Evolutionary conservation across 495 filamentous ascomycete species (phyloP), one percentile per base, ranked within the genome.

Genomic region (Trichoderma parareesei): DNA sequence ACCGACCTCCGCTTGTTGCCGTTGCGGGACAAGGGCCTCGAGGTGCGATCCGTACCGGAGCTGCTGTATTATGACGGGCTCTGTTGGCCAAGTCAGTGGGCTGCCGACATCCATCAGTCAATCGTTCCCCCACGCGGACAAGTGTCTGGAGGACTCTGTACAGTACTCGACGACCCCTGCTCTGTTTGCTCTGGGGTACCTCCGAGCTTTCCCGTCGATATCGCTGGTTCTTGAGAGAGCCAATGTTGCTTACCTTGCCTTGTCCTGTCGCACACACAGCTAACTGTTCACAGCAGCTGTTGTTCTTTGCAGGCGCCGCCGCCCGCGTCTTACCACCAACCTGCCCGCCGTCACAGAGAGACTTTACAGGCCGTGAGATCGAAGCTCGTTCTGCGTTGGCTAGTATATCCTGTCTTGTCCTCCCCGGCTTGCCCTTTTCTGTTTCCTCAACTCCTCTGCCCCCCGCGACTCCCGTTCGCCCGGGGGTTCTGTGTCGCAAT

Each of bases 401-500:
- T 27, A 57, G 53, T 37, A 57, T 57, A 57, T 57, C 53, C 27
- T 37, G 8, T 10, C 33, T 37, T 57, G 53, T 35, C 14, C 53
- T 57, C 11, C 27, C 53, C 27, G 53, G 27, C 53, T 57, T 57
- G 53, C 27, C 27, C 27, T 33, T 57, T 57, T 37, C 33, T 57
- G 33, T 14, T 37, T 57, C 53, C 53, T 57, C 16, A 57, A 57
- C 20, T 57, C 20, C 53, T 57, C 53, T 57, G 53, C 53, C 53
- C 33, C 33, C 53, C 53, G 53, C 53, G 53, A 57, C 53, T 57
- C 53, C 53, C 27, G 53, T 37, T 27, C 53, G 53, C 53, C 53
- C 60, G 49, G 60, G 62, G 43, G 62, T 42, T 69, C 64, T 61
- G 67, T 65, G 69, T 66, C 70, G 64, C 69, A 75, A 65, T 66